phyloP scores from a whole-genome alignment of 225 moss, liverwort and hornwort species.

The Bryum argenteum region DNA sequence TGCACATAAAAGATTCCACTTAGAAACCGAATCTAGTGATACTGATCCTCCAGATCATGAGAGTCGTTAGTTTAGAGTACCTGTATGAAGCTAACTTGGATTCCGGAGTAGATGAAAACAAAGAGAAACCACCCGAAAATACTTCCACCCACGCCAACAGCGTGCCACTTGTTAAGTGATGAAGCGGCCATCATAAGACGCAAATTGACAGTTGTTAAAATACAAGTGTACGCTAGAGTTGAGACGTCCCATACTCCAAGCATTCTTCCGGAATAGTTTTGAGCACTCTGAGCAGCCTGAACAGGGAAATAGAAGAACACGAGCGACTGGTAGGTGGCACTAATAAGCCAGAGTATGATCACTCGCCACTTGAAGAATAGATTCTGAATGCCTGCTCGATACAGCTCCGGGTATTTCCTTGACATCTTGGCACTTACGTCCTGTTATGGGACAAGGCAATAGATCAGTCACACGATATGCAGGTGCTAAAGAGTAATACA shows the following conservation, averaged over 20 bases:
- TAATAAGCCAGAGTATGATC: conserved; percentile 75
- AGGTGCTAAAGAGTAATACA: not conserved
- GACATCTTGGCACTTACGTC: conserved; percentile 80
- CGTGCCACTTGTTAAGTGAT: conserved; percentile 80
- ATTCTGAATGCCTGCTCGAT: conserved; percentile 85
- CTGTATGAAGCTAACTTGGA: conserved; percentile 71
- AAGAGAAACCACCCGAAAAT: conserved; percentile 81
- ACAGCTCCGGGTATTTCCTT: conserved; percentile 75
- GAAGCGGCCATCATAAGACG: conserved; percentile 93
- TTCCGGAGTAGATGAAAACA: conserved; percentile 77
- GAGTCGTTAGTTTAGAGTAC: conserved; percentile 29
- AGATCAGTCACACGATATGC: conserved; percentile 14
- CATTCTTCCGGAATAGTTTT: conserved; percentile 60
- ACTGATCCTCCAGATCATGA: not conserved
- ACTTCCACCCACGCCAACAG: conserved; percentile 86
- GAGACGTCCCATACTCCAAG: conserved; percentile 92
- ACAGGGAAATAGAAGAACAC: conserved; percentile 88
- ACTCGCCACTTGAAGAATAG: conserved; percentile 85
- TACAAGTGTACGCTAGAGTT: conserved; percentile 88
- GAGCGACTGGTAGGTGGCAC: conserved; percentile 87
- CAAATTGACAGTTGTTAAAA: conserved; percentile 83
- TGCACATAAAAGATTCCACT: conserved; percentile 40
- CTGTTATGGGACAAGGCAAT: conserved; percentile 37
- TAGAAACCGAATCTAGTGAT: not conserved
- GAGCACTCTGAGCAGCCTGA: conserved; percentile 61